Base-by-base conservation (phyloP, 2,329 filamentous ascomycete genomes). In the Phyllosticta capitalensis region DNA sequence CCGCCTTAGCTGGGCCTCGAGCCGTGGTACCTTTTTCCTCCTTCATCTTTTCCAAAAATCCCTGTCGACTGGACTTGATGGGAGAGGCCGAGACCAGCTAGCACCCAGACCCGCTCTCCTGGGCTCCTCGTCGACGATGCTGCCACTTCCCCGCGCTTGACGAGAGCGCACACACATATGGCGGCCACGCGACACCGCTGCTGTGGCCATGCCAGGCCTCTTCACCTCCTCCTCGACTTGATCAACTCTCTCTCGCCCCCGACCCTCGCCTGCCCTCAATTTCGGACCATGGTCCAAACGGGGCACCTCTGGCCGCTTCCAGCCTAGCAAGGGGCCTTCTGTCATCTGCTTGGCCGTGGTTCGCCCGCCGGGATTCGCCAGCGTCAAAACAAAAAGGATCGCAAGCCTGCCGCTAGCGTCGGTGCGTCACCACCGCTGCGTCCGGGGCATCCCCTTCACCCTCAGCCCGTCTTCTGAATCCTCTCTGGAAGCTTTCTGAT, bases 281-380 rank as follows among this genome's bases (percentile, higher is more conserved):
- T 58, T 58, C 56, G 56, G 56, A 50, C 51, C 19, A 54, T 52
- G 21, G 51, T 51, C 56, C 21, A 58, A 58, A 58, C 51, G 50
- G 17, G 56, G 54, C 30, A 12, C 9, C 21, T 52, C 49, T 58
- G 33, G 51, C 51, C 56, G 51, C 51, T 58, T 58, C 50, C 17
- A 22, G 30, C 51, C 56, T 58, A 52, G 56, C 56, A 58, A 58
- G 56, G 56, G 56, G 56, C 54, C 56, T 52, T 24, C 51, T 49
- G 51, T 52, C 54, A 54, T 52, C 51, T 49, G 56, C 56, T 17
- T 19, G n/a, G 48, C 56, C 54, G 30, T 14, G 51, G 51, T 51
- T 52, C 56, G 30, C 54, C 49, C 21, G 51, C 33, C 48, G 51
- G 30, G 30, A 38, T 38, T 38, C 30, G 30, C 30, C 30, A 38